Evolutionary conservation across 108 stramenopile species (phyloP), one percentile per base, ranked within the genome.

Genomic region (Pseudonitzschia multiseries): DNA sequence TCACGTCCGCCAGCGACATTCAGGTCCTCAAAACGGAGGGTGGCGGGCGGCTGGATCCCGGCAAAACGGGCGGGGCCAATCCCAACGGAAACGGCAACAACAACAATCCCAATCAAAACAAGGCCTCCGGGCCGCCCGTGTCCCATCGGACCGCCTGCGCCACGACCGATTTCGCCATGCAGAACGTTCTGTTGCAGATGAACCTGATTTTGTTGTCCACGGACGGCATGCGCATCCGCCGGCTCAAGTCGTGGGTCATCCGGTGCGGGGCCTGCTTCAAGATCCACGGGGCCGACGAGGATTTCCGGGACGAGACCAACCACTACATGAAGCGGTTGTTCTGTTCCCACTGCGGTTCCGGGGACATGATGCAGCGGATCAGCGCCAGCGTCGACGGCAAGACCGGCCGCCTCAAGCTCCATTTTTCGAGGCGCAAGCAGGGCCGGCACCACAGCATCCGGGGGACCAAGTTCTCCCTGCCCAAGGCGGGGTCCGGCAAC

Each of bases 151-250:
- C 90, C 26, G 97, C 96, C 13, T 98, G 98, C 81, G 92, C 96
- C 36, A 99, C 99, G 21, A 96, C 97, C 31, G 99, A 99, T 81
- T 99, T 97, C 78, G 97, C 97, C 50, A 98, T 98, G 98, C 99
- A 99, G 78, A 99, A 99, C 82, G 98, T 99, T 3, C 77, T 99
- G 26, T 76, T 99, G 21, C 96, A 97, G 84, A 96, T 99, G 96
- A 95, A 95, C 57, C 81, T 99, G 66, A 84, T 83, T 50, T 79
- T 99, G 15, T 64, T 98, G 40, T 84, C 93, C 2, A 79, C 97
- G 1, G 89, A 97, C 57, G 99, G 99, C 24, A 86, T 91, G 72
- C 81, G 84, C 13, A 83, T 99, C 28, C 81, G 84, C 18, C 71
- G 79, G 9, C 82, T 97, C 15, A 96, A 96, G 76, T 91, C 87